Conservation (phyloP, 2,329 filamentous ascomycete species). For the Ophiognomonia clavigignenti-juglandacearum region DNA sequence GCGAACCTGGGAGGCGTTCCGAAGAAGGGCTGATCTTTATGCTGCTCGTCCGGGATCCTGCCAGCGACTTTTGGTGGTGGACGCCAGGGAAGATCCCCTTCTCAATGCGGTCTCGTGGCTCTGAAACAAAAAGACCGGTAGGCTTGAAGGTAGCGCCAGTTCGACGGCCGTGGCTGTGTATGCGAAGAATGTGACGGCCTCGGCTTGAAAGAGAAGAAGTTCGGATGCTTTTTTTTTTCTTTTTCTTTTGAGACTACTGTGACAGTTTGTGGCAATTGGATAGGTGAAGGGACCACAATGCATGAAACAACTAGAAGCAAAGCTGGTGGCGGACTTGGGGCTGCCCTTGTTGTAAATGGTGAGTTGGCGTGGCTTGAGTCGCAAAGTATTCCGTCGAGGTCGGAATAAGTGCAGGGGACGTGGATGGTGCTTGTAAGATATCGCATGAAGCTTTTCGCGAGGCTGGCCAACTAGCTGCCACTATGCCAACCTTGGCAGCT, state of each 20-base stretch:
- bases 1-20: neutral
- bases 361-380: too few species aligned
- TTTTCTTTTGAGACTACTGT: too few species aligned
- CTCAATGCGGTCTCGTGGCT: conserved; percentile 1
- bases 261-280: too few species aligned
- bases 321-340: neutral
- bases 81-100: conserved; percentile 1
- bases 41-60: neutral
- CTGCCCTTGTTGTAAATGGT: conserved; percentile 4
- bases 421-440: neutral
- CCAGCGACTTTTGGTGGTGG: neutral
- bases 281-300: neutral
- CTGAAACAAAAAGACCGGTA: conserved; percentile 3
- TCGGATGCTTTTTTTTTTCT: neutral
- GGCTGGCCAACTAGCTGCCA: too few species aligned
- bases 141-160: neutral
- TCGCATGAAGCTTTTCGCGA: too few species aligned
- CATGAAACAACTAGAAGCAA: conserved; percentile 4
- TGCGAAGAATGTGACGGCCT: too few species aligned
- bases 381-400: neutral
- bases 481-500: too few species aligned
- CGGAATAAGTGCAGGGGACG: conserved; percentile 4
- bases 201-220: too few species aligned
- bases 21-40: conserved; percentile 7
- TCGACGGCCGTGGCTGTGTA: neutral